Base-by-base conservation (phyloP, 2,329 filamentous ascomycete species). In the Pseudogymnoascus sp. region DNA sequence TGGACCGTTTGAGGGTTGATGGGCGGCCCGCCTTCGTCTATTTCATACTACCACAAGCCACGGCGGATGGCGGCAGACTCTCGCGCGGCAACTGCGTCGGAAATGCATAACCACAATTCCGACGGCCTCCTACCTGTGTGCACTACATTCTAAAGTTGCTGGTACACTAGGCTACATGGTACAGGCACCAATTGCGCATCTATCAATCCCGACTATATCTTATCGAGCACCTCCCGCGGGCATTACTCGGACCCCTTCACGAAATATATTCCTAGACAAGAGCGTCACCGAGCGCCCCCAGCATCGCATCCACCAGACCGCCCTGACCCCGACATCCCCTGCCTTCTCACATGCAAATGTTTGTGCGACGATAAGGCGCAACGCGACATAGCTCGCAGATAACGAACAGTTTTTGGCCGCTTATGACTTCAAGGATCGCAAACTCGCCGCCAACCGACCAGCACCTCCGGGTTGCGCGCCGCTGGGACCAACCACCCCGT, bases 321-420 rank as follows among this genome's bases (percentile, higher is more conserved):
- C 24, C 41, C 41, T 50, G 13, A n/a, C 24, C 41, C 41, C 41
- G 41, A 17, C 47, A 54, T 54, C 47, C 47, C 47, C 47, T 54
- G 47, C 47, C 33, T 17, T 54, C 47, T 54, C 47, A 54, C 47
- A 54, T 54, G 47, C 47, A 33, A 54, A 54, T 54, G 47, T 17
- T 54, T 15, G 47, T 54, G 47, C 47, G 29, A 54, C 47, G 47
- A 54, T 54, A 54, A 54, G 47, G 47, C 47, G 47, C 47, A 54
- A 54, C 47, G 47, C 47, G 47, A 54, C 47, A n/a, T 54, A 54
- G 47, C 13, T 54, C 44, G 47, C 47, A 33, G 47, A 54, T 54
- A 54, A 54, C 29, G 33, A 54, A n/a, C 17, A 3, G 24, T 44
- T 54, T 54, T 54, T 54, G 47, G 47, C 47, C 47, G 15, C 47